Percentiles rank a stretch among this genome's conserved stretches.
Evolutionary conservation across 352 stramenopile genomes (phyloP).

Genomic region (Saprolegnia parasitica): DNA sequence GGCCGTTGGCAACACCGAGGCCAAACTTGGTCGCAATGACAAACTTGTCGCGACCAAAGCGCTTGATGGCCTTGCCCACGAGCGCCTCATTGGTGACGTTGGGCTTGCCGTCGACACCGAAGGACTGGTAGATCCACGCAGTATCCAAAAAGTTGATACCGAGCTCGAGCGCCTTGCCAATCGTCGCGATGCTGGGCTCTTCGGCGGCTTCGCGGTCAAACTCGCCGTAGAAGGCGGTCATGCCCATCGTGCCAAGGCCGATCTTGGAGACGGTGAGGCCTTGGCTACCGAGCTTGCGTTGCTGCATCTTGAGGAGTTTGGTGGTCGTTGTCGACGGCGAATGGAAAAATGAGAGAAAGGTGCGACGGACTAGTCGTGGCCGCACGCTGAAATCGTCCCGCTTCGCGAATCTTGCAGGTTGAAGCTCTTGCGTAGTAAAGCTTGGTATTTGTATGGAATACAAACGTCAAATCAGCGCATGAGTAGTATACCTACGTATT

Average conservation of each 20-base stretch:
- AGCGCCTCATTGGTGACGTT: slow-evolving; percentile 56
- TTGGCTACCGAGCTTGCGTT: slow-evolving; percentile 16
- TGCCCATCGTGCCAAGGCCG: slow-evolving; percentile 20
- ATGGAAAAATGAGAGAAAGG: no score
- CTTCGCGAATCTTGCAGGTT: no score
- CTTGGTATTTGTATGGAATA: no score
- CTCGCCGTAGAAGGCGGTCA: slow-evolving; percentile 16
- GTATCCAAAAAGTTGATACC: slow-evolving; percentile 72
- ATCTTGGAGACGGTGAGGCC: slow-evolving; percentile 15
- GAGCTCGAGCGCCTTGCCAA: slow-evolving; percentile 31
- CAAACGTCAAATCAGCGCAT: no score
- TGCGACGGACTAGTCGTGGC: no score
- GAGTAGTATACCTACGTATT: no score
- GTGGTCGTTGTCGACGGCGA: no score
- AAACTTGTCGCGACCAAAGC: slow-evolving; percentile 51
- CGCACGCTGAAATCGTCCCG: no score
- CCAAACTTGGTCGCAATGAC: slow-evolving; percentile 74
- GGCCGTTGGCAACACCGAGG: slow-evolving; percentile 39
- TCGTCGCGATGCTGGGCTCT: slow-evolving; percentile 1
- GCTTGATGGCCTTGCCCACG: slow-evolving; percentile 49
- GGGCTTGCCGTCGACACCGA: slow-evolving; percentile 37
- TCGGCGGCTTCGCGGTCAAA: slow-evolving; percentile 22
- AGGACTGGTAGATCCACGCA: slow-evolving; percentile 45
- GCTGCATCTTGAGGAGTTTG: no score
- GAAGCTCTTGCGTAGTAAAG: no score